Base-by-base conservation (phyloP, 306 rosid species). In the Hippophae tibetana region DNA sequence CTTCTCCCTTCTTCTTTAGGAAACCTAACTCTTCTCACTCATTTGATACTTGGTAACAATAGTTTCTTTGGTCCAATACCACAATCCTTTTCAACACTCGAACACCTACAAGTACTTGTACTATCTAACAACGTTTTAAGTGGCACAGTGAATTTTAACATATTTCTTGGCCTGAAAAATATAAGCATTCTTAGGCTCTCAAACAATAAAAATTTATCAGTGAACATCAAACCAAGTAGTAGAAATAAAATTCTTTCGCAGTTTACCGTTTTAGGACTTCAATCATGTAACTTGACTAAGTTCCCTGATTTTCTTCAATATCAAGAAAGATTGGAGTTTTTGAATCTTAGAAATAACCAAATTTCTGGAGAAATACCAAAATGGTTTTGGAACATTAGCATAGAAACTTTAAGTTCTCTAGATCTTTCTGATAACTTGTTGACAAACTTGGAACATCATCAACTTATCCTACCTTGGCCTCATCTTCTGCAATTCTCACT, bases 1-100 rank as follows among this genome's bases (percentile, higher is more conserved):
- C 54, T 46, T 12, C 6, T 71, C 2, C 66, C 70, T 8, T 13
- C 66, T 43, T 58, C 50, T 43, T 8, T 71, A 0, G 75, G 57
- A 7, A 71, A 40, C 42, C 47, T 70, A 1, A 46, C 62, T 9
- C 18, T 23, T 13, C 70, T 58, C 2, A 6, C 0, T 0, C 0
- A 0, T 0, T 9, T 71, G 0, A 0, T 0, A 1, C 38, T 71
- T 2, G 0, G 0, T 0, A 0, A 0, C 0, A 64, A 40, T 43
- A 3, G 6, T 1, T 13, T 58, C 0, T 0, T 0, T 9, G 42
- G 75, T 18, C 11, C 51, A 1, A 47, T 63, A 63, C 61, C 69
- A 1, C 1, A 0, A 1, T 50, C 69, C 6, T 4, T 70, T 5
- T 70, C 18, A 31, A 18, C 25, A 7, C 69, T 70, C 42, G 50